A percentile compares a stretch with the other conserved stretches of the same genome.
phyloP scores from a whole-genome alignment of 1,284 basidiomycete species.

The Puccinia coronata region DNA sequence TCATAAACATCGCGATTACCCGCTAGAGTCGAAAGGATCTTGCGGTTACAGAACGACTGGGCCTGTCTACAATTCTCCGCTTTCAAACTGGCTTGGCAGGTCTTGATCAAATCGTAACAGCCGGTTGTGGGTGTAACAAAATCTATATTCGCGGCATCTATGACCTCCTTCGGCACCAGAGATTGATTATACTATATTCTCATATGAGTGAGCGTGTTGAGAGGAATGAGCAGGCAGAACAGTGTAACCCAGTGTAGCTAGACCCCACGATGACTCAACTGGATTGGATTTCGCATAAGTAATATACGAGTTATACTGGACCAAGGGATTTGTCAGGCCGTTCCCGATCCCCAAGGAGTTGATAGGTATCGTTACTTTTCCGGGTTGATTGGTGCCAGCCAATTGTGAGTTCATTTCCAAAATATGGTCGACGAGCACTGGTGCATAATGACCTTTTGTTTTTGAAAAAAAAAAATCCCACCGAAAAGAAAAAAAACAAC shows the following conservation, averaged over 20 bases:
- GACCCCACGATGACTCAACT: neutral
- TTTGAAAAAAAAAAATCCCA: neutral
- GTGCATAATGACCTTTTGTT: constrained; percentile 32
- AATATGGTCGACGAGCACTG: constrained; percentile 29
- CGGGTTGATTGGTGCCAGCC: constrained; percentile 1
- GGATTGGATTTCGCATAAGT: constrained; percentile 35
- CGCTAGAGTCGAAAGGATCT: constrained; percentile 20
- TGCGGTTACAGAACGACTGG: constrained; percentile 28
- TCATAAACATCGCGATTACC: constrained; percentile 34
- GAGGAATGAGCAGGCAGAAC: neutral
- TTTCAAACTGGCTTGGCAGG: constrained; percentile 15
- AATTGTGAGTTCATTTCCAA: constrained; percentile 20
- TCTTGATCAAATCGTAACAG: constrained; percentile 27
- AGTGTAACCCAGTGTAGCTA: no score
- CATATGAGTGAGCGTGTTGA: neutral
- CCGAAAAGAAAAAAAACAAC: no score
- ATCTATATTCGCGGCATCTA: neutral
- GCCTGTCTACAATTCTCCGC: constrained; percentile 12
- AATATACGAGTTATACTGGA: constrained; percentile 25
- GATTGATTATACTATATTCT: constrained; percentile 29
- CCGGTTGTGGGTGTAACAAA: constrained; percentile 16
- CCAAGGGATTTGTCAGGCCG: constrained; percentile 24
- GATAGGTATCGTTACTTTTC: constrained; percentile 37
- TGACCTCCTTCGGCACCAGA: constrained; percentile 10
- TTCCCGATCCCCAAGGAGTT: constrained; percentile 42